phyloP scores from a whole-genome alignment of 2,329 filamentous ascomycete species.

The Monosporascus ibericus region DNA sequence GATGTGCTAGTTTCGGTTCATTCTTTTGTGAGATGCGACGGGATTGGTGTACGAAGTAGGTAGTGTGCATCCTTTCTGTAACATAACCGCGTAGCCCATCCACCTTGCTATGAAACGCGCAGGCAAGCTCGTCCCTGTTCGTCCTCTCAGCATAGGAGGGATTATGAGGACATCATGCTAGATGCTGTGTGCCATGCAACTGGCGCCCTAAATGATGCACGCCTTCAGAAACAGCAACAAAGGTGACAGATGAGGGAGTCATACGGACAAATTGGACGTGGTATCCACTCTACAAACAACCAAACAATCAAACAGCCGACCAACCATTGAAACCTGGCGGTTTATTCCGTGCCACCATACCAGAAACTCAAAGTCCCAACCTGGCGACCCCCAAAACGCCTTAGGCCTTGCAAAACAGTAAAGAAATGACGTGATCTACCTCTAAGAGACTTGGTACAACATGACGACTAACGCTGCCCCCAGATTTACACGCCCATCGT shows the following conservation, averaged over 20 bases:
- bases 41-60: background rate
- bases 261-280: conserved; percentile 2
- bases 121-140: background rate
- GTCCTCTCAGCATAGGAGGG: background rate
- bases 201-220: too few relatives aligned
- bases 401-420: background rate
- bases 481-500: conserved; percentile 77
- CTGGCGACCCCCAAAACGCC: background rate
- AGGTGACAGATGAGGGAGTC: background rate
- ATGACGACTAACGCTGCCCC: background rate
- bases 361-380: background rate
- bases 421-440: conserved; percentile 10
- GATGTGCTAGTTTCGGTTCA: background rate
- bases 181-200: too few relatives aligned
- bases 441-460: conserved; percentile 1
- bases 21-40: too few relatives aligned
- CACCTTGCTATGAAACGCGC: too few relatives aligned
- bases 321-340: background rate
- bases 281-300: conserved; percentile 6
- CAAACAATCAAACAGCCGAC: background rate
- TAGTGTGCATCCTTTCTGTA: background rate
- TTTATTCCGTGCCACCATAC: background rate
- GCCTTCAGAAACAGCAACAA: background rate
- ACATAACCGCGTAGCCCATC: background rate
- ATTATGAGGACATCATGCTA: too few relatives aligned